Base-by-base conservation (phyloP, 1,284 basidiomycete species). In the Grifola frondosa region DNA sequence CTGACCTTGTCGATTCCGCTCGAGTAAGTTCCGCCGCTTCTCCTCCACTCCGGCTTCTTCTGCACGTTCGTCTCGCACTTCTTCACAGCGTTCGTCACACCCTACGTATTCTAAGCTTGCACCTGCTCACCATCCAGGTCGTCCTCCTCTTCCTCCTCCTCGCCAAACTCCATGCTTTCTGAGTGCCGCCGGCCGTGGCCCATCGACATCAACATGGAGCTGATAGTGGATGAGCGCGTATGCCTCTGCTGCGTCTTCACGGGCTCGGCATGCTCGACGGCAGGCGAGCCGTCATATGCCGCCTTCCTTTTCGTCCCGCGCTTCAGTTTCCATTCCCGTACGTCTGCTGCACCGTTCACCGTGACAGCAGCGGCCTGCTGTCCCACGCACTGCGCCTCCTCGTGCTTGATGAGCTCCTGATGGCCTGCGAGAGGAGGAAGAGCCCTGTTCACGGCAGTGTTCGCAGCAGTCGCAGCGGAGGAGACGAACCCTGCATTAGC, bases 1-100 rank as follows among this genome's bases (percentile, higher is more conserved):
- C n/a, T n/a, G n/a, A 94, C 92, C 92, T 75, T 96, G 93, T 59
- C 93, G 75, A 63, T 96, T 97, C 46, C 93, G 77, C 65, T 96
- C 93, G 43, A 97, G 68, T 66, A 96, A 96, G 68, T 95, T 97
- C 64, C 80, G 82, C 33, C 93, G 75, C 69, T 96, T 96, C 62
- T 96, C 93, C 65, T 96, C 93, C 61, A n/a, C n/a, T n/a, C n/a
- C n/a, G n/a, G n/a, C n/a, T n/a, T n/a, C n/a, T n/a, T n/a, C n/a
- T n/a, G n/a, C n/a, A n/a, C n/a, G n/a, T 96, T 93, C 0, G 92
- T 96, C 72, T 95, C 91, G 23, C 85, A 84, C 60, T 85, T 89
- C 65, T 82, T 88, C 32, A 47, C 52, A 15, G 54, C 57, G 37
- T 59, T 59, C 50, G 41, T 53, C 57, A 28, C 52, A 46, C 16